Percentiles rank a stretch among this genome's conserved stretches.
phyloP scores from a whole-genome alignment of 306 rosid species.

The Pyrus communis region DNA sequence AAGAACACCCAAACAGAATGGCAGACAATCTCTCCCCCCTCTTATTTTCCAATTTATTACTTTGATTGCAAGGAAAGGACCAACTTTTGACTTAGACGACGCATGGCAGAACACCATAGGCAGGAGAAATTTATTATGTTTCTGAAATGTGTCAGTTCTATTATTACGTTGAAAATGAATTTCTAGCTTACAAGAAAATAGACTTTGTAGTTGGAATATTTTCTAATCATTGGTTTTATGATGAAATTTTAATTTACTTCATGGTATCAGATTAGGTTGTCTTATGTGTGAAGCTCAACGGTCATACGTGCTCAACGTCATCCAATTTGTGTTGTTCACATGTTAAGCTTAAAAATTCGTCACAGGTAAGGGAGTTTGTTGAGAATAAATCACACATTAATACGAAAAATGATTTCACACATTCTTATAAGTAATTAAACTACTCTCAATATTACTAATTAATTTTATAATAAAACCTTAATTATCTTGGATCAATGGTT shows the following conservation, averaged over 20 bases:
- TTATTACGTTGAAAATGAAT: not conserved
- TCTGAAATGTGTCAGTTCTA: not conserved
- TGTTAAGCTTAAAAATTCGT: too few relatives aligned
- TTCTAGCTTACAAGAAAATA: too few relatives aligned
- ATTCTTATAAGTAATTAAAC: too few relatives aligned
- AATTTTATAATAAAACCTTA: too few relatives aligned
- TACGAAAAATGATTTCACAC: rapidly evolving
- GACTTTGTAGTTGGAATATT: too few relatives aligned
- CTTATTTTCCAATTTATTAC: not conserved
- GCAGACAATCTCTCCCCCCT: rapidly evolving
- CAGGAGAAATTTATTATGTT: not conserved
- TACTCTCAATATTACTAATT: too few relatives aligned
- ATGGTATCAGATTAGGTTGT: rapidly evolving
- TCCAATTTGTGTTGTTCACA: too few relatives aligned
- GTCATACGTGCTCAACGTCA: rapidly evolving
- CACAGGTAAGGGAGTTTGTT: rapidly evolving
- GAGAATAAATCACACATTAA: too few relatives aligned
- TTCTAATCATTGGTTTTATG: rapidly evolving
- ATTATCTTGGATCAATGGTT: not conserved
- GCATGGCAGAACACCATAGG: not conserved
- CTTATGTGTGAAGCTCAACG: rapidly evolving
- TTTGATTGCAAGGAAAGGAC: not conserved
- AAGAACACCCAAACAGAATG: too few relatives aligned
- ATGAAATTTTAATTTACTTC: rapidly evolving
- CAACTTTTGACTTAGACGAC: not conserved